Evolutionary conservation across 2,329 filamentous ascomycete genomes (phyloP).

Genomic region (Diaporthe australafricana): DNA sequence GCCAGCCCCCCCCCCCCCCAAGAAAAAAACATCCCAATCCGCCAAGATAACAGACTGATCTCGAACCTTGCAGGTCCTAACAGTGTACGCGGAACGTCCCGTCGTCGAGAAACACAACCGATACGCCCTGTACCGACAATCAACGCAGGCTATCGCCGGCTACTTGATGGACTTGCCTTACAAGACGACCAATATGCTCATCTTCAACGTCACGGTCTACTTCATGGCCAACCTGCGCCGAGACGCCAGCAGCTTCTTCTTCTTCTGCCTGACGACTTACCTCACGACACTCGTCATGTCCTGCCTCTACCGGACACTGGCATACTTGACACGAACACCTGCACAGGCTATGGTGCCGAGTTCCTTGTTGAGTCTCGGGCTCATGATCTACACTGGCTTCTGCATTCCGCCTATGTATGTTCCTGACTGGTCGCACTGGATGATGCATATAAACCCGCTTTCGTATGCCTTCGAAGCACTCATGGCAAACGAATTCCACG

Average conservation of each 20-base stretch:
- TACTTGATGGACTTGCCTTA: background rate
- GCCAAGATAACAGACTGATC: background rate
- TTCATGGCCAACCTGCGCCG: background rate
- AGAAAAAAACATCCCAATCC: background rate
- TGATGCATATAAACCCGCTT: conserved; percentile 69
- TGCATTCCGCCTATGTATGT: conserved; percentile 55
- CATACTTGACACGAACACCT: background rate
- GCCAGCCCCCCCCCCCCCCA: too few species aligned
- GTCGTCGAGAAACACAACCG: conserved; percentile 1
- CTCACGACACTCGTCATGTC: conserved; percentile 40
- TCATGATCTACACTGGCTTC: conserved; percentile 63
- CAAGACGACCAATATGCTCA: background rate
- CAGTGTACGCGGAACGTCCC: background rate
- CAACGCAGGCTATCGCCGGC: background rate
- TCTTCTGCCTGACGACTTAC: conserved; percentile 59
- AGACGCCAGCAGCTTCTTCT: conserved; percentile 1
- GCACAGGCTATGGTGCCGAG: background rate
- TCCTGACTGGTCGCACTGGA: conserved; percentile 72
- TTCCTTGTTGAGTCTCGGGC: conserved; percentile 55
- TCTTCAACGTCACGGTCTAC: background rate
- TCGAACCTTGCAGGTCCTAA: background rate
- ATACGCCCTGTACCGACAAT: background rate
- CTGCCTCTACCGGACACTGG: background rate
- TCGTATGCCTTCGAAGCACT: conserved; percentile 42
- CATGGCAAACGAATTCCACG: background rate